phyloP scores from a whole-genome alignment of 805 yeast genomes.

The Zygotorulaspora danielsina region DNA sequence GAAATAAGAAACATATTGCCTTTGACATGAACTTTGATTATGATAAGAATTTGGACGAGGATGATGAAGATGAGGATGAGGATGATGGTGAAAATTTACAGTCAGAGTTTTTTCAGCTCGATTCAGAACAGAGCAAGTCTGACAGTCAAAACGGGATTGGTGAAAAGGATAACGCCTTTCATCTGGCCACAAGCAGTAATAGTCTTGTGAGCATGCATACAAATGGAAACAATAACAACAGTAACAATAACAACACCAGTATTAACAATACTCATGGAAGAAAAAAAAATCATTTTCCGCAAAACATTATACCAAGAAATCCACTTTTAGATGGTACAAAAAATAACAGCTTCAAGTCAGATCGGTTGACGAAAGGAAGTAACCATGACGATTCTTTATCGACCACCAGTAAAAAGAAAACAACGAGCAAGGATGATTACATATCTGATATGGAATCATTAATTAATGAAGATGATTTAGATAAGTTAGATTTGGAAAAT shows the following conservation, averaged over 20 bases:
- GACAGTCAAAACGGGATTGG: conserved; percentile 5
- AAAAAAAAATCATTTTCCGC: conserved; percentile 22
- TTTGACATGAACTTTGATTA: conserved; percentile 32
- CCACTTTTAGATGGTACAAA: conserved; percentile 15
- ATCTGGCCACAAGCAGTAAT: conserved; percentile 11
- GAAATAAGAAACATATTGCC: conserved; percentile 12
- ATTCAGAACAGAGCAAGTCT: conserved; percentile 9
- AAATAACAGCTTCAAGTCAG: conserved; percentile 13
- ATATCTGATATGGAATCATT: conserved; percentile 33
- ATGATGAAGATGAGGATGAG: conserved; percentile 34
- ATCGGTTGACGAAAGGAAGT: conserved; percentile 10
- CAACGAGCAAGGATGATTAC: conserved; percentile 10
- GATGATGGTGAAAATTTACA: conserved; percentile 21
- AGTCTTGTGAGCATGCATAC: conserved; percentile 7
- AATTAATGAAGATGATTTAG: conserved; percentile 33
- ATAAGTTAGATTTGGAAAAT: conserved; percentile 22
- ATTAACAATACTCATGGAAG: conserved; percentile 5
- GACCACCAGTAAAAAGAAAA: conserved; percentile 3
- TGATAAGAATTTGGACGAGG: conserved; percentile 32
- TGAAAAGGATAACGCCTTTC: conserved; percentile 6
- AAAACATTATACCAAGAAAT: conserved; percentile 18
- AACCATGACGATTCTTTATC: conserved; percentile 9
- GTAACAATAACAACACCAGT: conserved; percentile 5
- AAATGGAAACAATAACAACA: conserved; percentile 2
- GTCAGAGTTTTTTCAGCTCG: conserved; percentile 26